Conservation (phyloP, 2,329 filamentous ascomycete species). For the Periconia macrospinosa region DNA sequence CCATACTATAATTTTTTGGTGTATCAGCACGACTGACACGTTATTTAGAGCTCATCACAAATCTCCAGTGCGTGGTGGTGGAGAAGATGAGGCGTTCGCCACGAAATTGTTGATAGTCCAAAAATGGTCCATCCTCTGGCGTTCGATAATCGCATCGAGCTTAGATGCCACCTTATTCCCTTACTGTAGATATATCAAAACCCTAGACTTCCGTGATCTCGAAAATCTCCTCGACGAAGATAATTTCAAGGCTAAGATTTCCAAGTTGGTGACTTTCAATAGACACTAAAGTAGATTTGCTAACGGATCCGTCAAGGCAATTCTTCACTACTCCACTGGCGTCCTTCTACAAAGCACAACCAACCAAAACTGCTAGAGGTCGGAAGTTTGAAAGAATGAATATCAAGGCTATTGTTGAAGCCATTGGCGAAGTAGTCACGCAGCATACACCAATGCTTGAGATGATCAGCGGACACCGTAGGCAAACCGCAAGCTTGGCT, state of each 20-base stretch:
- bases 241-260: slow-evolving; percentile 61
- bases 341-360: slow-evolving; percentile 43
- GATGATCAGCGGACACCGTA: slow-evolving; percentile 58
- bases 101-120: slow-evolving; percentile 53
- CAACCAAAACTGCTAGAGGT: slow-evolving; percentile 23
- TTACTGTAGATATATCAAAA: slow-evolving; percentile 69
- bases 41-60: slow-evolving; percentile 46
- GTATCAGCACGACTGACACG: slow-evolving; percentile 1
- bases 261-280: slow-evolving; percentile 41
- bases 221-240: slow-evolving; percentile 61
- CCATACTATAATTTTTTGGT: neutral
- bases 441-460: slow-evolving; percentile 58
- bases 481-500: slow-evolving; percentile 9
- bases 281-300: slow-evolving; percentile 6
- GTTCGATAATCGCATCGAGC: slow-evolving; percentile 68
- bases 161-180: slow-evolving; percentile 65
- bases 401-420: slow-evolving; percentile 48
- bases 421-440: slow-evolving; percentile 55
- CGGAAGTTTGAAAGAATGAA: slow-evolving; percentile 41
- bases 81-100: slow-evolving; percentile 45
- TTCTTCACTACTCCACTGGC: slow-evolving; percentile 56
- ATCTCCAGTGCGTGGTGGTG: slow-evolving; percentile 49
- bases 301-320: slow-evolving; percentile 37
- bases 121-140: slow-evolving; percentile 68
- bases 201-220: slow-evolving; percentile 65